Base-by-base conservation (phyloP, 2,329 filamentous ascomycete species). In the Orbilia oligospora region DNA sequence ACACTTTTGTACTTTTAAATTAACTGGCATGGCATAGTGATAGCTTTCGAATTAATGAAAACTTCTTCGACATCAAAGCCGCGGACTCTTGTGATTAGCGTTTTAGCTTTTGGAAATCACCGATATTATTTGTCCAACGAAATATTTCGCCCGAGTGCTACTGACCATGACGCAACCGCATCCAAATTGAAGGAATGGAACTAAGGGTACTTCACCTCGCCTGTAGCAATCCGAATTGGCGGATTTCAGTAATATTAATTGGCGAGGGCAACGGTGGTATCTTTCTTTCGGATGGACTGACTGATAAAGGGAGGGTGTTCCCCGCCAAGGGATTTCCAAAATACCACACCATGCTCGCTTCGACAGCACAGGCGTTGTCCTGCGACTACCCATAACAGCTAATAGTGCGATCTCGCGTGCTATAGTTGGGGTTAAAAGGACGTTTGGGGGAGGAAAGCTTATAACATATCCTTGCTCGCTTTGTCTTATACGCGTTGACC, bases 11-110 rank as follows among this genome's bases (percentile, higher is more conserved):
- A 48, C 22, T 66, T 49, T 14, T 53, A 48, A 49, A 16, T 33
- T 33, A 48, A 53, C 41, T 66, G 63, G 63, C 41, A 66, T 49
- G 41, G 63, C 41, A 66, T 49, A 66, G 48, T 66, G 44, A 49
- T 22, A 53, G 14, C 22, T 33, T 49, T 53, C 48, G 36, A 61
- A 61, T 44, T 61, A 61, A 61, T 61, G 55, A 61, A 61, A 22
- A 18, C n/a, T 22, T 6, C 38, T 10, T 36, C 5, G 33, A 36
- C n/a, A 6, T 58, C 36, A 22, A n/a, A n/a, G n/a, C n/a, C n/a
- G n/a, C 36, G 18, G 44, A 44, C 55, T 38, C 6, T 30, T 6
- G n/a, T n/a, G n/a, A n/a, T n/a, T n/a, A n/a, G n/a, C n/a, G n/a
- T n/a, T n/a, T n/a, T n/a, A n/a, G n/a, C n/a, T n/a, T n/a, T n/a